These are phyloP conservation scores for Neonectria magnoliae DNA, from an alignment of 2,329 filamentous ascomycete genomes.

Conservation along the genomic window DNA sequence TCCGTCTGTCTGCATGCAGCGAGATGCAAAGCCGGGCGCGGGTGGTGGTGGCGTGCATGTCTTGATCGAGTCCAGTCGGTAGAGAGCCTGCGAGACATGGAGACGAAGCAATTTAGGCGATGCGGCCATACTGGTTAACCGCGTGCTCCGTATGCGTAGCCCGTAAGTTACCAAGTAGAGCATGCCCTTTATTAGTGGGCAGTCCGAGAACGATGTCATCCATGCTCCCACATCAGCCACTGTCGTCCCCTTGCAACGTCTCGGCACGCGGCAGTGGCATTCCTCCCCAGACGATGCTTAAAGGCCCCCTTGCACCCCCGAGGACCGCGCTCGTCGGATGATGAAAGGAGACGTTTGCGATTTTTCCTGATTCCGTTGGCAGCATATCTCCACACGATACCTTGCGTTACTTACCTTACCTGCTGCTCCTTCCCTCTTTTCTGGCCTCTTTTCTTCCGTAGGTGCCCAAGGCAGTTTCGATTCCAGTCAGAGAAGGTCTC, in stretches of 20 bases:
- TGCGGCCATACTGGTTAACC: background rate
- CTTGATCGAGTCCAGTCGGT: constrained; percentile 15
- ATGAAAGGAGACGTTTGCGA: background rate
- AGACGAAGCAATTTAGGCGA: constrained; percentile 14
- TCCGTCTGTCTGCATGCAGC: constrained; percentile 5
- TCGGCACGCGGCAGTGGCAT: constrained; percentile 34
- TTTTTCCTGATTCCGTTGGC: constrained; percentile 6
- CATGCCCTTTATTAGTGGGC: constrained; percentile 18
- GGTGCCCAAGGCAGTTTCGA: constrained; percentile 7
- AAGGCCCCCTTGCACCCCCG: constrained; percentile 39
- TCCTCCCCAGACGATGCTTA: constrained; percentile 36
- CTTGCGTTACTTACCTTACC: constrained; percentile 12
- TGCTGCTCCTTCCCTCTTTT: constrained; percentile 15
- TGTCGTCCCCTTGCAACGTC: constrained; percentile 39
- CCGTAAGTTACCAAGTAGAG: constrained; percentile 24
- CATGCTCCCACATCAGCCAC: constrained; percentile 41
- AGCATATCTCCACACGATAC: constrained; percentile 8
- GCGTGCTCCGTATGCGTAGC: background rate
- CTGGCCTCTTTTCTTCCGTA: constrained; percentile 11
- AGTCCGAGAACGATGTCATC: constrained; percentile 33
- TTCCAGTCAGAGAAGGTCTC: constrained; percentile 20
- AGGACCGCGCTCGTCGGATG: constrained; percentile 2
- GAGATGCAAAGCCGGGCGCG: constrained; percentile 5
- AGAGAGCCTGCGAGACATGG: constrained; percentile 17
- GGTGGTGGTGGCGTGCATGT: constrained; percentile 16